Percentiles rank a stretch among this genome's conserved stretches.
Evolutionary conservation across 352 stramenopile genomes (phyloP).

Genomic region (Globisporangium takayamanum): DNA sequence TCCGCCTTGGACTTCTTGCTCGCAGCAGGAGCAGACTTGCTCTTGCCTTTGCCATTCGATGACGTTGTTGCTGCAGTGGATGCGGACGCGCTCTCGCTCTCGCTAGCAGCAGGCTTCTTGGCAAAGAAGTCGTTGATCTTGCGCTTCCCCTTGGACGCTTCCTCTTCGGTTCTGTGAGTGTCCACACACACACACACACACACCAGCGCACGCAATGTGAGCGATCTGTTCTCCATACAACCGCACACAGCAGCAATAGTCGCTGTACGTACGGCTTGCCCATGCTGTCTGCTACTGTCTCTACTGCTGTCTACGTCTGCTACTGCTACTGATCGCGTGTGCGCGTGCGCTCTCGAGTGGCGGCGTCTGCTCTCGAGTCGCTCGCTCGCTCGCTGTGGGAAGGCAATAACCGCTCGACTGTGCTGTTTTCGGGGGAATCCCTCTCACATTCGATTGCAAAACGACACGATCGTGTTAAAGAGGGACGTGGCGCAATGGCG

Average conservation of each 20-base stretch:
- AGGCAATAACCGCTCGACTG: background rate
- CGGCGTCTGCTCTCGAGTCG: background rate
- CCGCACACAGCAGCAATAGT: background rate
- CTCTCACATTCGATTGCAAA: background rate
- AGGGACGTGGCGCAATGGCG: background rate
- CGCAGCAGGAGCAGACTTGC: constrained; percentile 21
- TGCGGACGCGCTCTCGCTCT: background rate
- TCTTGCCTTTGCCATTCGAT: constrained; percentile 34
- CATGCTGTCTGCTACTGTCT: constrained; percentile 2
- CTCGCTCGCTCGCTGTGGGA: background rate
- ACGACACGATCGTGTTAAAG: background rate
- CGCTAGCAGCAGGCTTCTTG: constrained; percentile 10
- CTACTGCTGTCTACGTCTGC: background rate
- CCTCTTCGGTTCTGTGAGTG: constrained; percentile 22
- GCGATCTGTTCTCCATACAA: background rate
- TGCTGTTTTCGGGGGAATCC: background rate
- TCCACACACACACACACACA: background rate
- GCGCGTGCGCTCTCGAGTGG: too few species aligned
- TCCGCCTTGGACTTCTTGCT: constrained; percentile 21
- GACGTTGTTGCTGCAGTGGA: constrained; percentile 5
- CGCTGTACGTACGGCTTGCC: constrained; percentile 32
- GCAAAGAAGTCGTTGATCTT: constrained; percentile 27
- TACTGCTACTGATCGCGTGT: background rate
- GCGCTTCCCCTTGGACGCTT: constrained; percentile 32
- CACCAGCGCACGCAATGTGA: background rate